Evolutionary conservation across 345 rosid genomes (phyloP).

Genomic region (Salix exigua): DNA sequence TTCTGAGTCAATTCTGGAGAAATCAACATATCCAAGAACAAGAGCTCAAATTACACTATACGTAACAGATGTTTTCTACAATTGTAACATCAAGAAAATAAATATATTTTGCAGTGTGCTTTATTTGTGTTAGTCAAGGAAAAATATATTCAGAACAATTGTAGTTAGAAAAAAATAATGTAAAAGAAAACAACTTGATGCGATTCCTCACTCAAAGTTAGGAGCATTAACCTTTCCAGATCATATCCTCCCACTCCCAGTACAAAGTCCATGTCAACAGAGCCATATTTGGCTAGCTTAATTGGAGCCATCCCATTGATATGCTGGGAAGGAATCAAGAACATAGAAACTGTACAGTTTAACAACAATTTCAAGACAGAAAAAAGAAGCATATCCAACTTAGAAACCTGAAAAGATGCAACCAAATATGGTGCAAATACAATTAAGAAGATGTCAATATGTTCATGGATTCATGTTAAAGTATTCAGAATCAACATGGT

Average conservation of each 20-base stretch:
- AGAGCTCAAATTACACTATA: background rate
- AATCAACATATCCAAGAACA: constrained; percentile 7
- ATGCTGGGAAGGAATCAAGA: constrained; percentile 32
- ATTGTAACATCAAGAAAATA: no score
- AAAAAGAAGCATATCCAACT: background rate
- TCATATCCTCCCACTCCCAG: constrained; percentile 78
- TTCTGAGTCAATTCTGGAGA: constrained; percentile 59
- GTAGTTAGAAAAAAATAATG: background rate
- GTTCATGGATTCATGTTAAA: background rate
- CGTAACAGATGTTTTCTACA: no score
- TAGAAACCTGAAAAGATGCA: background rate
- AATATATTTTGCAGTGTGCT: no score
- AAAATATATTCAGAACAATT: background rate
- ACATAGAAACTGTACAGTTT: background rate
- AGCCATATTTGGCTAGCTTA: constrained; percentile 52
- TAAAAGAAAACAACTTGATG: background rate
- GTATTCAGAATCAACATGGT: background rate
- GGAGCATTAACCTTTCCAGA: constrained; percentile 50
- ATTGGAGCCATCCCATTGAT: constrained; percentile 66
- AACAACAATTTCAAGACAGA: background rate
- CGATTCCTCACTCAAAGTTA: background rate
- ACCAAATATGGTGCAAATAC: no score
- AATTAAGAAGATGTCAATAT: no score
- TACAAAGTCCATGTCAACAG: constrained; percentile 70
- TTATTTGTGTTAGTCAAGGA: no score